Conservation (phyloP, 108 stramenopile species). For the Schizochytrium sp. region DNA sequence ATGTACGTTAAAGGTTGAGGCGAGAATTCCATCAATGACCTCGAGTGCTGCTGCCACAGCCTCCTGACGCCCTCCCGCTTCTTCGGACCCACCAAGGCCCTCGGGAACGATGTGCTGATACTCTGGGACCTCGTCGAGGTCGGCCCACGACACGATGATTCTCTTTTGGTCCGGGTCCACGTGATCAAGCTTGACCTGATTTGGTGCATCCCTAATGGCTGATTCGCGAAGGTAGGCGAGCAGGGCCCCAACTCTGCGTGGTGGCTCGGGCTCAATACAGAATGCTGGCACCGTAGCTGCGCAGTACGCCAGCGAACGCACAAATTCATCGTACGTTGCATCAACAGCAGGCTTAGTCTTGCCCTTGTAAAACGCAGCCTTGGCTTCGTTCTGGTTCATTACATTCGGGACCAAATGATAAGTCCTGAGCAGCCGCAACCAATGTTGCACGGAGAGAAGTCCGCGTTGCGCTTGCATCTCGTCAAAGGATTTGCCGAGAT, state of each 20-base stretch:
- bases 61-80: neutral
- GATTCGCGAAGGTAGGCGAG: neutral
- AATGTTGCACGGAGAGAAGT: neutral
- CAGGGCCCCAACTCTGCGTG: neutral
- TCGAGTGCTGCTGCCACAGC: neutral
- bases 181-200: neutral
- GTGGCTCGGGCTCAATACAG: neutral
- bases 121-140: neutral
- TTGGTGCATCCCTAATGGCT: neutral
- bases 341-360: neutral
- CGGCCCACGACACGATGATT: neutral
- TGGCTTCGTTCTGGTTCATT: neutral
- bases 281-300: neutral
- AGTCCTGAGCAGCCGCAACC: neutral
- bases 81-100: neutral
- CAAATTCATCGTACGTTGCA: neutral
- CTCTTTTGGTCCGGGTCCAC: neutral
- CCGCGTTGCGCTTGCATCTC: neutral
- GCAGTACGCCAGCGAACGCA: neutral
- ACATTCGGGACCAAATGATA: neutral
- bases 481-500: constrained; percentile 2
- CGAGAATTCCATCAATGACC: neutral
- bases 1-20: neutral
- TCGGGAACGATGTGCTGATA: neutral
- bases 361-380: neutral